These are phyloP conservation scores for Diaporthe sp. DNA, from an alignment of 2,329 filamentous ascomycete genomes.

Conservation along the genomic window DNA sequence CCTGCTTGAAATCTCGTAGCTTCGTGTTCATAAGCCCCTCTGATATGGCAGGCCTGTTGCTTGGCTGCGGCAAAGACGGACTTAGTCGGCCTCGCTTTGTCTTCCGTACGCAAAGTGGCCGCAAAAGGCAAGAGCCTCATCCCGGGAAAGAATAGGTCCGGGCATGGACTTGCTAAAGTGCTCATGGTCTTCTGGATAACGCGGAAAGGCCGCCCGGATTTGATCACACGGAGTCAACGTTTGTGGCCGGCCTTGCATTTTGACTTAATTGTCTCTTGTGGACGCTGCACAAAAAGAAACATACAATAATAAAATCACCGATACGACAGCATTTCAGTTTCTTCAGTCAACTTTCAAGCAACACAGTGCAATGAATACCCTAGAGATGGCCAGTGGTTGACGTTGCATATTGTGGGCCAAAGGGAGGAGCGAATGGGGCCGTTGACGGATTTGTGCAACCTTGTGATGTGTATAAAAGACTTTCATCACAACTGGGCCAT, in stretches of 20 bases:
- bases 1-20: not conserved
- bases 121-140: not conserved
- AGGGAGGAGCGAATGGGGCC: not conserved
- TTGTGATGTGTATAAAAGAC: not conserved
- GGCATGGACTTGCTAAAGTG: not conserved
- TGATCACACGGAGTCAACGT: not conserved
- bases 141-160: not conserved
- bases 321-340: not conserved
- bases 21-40: too few relatives aligned
- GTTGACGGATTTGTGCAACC: not conserved
- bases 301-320: not conserved
- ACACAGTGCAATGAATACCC: too few relatives aligned
- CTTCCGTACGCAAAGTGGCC: not conserved
- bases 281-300: not conserved
- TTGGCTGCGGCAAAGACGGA: not conserved
- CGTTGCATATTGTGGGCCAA: not conserved
- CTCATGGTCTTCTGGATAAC: not conserved
- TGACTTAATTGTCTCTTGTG: not conserved
- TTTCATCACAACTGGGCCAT: not conserved
- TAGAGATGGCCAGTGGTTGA: not conserved
- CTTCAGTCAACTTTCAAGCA: not conserved
- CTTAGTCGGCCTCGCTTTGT: not conserved
- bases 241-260: not conserved
- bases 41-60: too few relatives aligned
- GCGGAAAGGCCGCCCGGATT: not conserved